Evolutionary conservation across 495 filamentous ascomycete genomes (phyloP).

Genomic region (Letharia columbiana): DNA sequence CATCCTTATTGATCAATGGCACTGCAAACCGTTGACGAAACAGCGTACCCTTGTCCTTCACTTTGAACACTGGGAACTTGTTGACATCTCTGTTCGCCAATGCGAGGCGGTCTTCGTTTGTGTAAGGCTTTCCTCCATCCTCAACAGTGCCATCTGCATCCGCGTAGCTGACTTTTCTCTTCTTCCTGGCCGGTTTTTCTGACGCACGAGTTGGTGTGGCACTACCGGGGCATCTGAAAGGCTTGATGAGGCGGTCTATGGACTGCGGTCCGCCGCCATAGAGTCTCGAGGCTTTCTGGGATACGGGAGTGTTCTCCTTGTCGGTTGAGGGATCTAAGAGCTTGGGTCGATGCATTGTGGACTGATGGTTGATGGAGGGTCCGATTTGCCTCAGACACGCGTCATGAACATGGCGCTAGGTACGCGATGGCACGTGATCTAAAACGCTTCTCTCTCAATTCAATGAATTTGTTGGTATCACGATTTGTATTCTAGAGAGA

Average conservation of each 20-base stretch:
- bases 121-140: slow-evolving; percentile 72
- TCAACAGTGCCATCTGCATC: slow-evolving; percentile 62
- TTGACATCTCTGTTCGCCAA: slow-evolving; percentile 84
- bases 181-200: slow-evolving; percentile 77
- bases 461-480: not conserved
- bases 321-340: slow-evolving; percentile 27
- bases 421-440: slow-evolving; percentile 4
- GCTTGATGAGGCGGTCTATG: slow-evolving; percentile 65
- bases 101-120: slow-evolving; percentile 79
- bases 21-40: slow-evolving; percentile 81
- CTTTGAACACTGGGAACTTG: slow-evolving; percentile 79
- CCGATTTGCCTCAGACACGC: slow-evolving; percentile 1
- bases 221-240: slow-evolving; percentile 89
- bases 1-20: slow-evolving; percentile 74
- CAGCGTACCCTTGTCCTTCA: slow-evolving; percentile 74
- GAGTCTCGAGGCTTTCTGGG: slow-evolving; percentile 29
- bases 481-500: not conserved
- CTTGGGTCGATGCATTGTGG: slow-evolving; percentile 36
- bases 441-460: not conserved
- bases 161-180: slow-evolving; percentile 81
- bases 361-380: not conserved
- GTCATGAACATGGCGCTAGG: not conserved
- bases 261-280: slow-evolving; percentile 40
- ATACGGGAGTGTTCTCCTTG: slow-evolving; percentile 31
- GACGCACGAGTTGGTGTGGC: slow-evolving; percentile 61